These are phyloP conservation scores for Thelonectria discophora DNA, from an alignment of 2,329 filamentous ascomycete species.

Conservation along the genomic window DNA sequence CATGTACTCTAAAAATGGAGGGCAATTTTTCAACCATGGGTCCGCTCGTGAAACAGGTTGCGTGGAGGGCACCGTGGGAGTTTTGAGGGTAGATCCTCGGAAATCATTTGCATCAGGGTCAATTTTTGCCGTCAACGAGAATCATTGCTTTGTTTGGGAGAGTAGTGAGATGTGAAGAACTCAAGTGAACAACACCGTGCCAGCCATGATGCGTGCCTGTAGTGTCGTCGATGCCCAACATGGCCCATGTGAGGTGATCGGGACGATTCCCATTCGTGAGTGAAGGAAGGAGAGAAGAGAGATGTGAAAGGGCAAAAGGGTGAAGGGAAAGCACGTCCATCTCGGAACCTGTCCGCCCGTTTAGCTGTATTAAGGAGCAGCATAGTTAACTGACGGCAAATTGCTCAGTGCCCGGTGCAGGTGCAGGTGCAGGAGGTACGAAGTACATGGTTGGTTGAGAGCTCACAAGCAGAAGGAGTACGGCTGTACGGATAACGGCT, in stretches of 20 bases:
- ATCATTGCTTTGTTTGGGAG: slow-evolving; percentile 44
- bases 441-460: too few relatives aligned
- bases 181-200: slow-evolving; percentile 32
- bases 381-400: background rate
- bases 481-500: too few relatives aligned
- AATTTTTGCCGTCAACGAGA: slow-evolving; percentile 51
- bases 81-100: slow-evolving; percentile 60
- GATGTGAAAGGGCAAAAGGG: too few relatives aligned
- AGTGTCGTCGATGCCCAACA: background rate
- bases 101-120: slow-evolving; percentile 59
- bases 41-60: slow-evolving; percentile 52
- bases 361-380: background rate
- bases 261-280: slow-evolving; percentile 5
- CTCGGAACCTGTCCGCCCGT: slow-evolving; percentile 13
- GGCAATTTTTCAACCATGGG: slow-evolving; percentile 51
- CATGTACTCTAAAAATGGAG: slow-evolving; percentile 60
- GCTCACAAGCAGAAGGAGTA: too few relatives aligned
- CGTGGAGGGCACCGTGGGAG: slow-evolving; percentile 55
- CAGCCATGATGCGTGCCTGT: slow-evolving; percentile 21
- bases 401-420: too few relatives aligned
- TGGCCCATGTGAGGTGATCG: background rate
- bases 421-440: background rate
- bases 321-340: background rate
- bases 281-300: background rate
- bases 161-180: slow-evolving; percentile 41